Evolutionary conservation across 2,329 filamentous ascomycete genomes (phyloP).

Genomic region (Arachnomyces sp.): DNA sequence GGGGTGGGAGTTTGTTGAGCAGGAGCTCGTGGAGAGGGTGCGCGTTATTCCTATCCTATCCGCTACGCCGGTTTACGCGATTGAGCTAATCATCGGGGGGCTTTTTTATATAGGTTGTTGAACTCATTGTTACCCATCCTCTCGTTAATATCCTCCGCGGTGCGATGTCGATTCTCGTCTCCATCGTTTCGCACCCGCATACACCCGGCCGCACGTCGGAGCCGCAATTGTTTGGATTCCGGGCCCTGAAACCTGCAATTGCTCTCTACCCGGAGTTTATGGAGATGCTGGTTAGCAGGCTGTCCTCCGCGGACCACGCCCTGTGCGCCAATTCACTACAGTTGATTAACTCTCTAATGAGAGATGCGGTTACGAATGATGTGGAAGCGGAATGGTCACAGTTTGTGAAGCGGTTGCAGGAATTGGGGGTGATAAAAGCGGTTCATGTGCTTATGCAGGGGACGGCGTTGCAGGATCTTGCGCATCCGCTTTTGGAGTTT

Average conservation of each 20-base stretch:
- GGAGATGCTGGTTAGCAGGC: conserved; percentile 82
- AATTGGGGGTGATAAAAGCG: conserved; percentile 84
- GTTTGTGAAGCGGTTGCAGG: conserved; percentile 88
- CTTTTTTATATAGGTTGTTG: conserved; percentile 56
- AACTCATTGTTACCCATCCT: conserved; percentile 88
- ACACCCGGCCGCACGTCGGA: conserved; percentile 41
- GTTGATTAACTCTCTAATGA: conserved; percentile 89
- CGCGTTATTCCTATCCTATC: conserved; percentile 17
- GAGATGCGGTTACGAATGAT: conserved; percentile 78
- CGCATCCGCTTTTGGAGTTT: conserved; percentile 85
- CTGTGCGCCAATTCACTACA: conserved; percentile 93
- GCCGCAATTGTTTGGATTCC: conserved; percentile 72
- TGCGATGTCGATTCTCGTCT: conserved; percentile 92
- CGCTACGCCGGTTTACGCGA: conserved; percentile 2
- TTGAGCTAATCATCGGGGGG: background rate
- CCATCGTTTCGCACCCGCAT: conserved; percentile 81
- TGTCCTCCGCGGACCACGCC: conserved; percentile 90
- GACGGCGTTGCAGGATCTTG: conserved; percentile 80
- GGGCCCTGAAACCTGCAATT: conserved; percentile 83
- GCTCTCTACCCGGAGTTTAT: conserved; percentile 89
- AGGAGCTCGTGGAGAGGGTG: conserved; percentile 53
- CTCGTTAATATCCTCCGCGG: conserved; percentile 95
- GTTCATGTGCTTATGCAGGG: conserved; percentile 94
- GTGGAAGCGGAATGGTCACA: conserved; percentile 81
- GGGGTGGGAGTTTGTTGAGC: conserved; percentile 71